Base-by-base conservation (phyloP, 352 stramenopile genomes). In the Phytophthora chlamydospora region DNA sequence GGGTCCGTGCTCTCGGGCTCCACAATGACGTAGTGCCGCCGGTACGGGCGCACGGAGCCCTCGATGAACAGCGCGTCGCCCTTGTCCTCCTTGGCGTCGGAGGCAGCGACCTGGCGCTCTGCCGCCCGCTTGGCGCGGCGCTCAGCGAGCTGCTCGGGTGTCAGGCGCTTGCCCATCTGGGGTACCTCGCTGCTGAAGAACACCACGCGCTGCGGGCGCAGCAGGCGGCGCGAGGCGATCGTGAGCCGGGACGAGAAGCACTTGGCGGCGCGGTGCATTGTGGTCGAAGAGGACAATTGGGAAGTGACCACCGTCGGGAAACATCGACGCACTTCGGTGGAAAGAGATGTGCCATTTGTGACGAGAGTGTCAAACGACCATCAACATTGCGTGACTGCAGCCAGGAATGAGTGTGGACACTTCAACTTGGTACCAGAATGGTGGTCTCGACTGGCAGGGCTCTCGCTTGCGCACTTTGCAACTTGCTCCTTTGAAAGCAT, bases 1-100 rank as follows among this genome's bases (percentile, higher is more conserved):
- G 80, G 74, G 45, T 75, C 66, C 14, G 48, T 70, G 35, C 52
- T 53, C 13, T 75, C 53, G 0, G 62, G 41, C 43, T 91, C 84
- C 17, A 93, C 70, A 10, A 93, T 68, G 14, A 90, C 67, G 17
- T 78, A 78, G 48, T 91, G 80, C 16, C 82, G 81, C 7, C 71
- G 54, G 39, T 91, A 88, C 32, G 64, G 75, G 42, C 87, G 62
- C 29, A 77, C 65, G 0, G 78, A 83, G 40, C 78, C 80, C 66
- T 90, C 80, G 27, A 90, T 88, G 39, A 71, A 80, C 14, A 79
- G 47, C 5, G 71, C 55, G n/a, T 73, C 41, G 32, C 45, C 43
- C 46, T 45, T 56, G 19, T 66, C 51, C 17, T 68, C 35, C 9
- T 51, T 57, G 0, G 48, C 39, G 14, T 71, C 47, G 14, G 49